Percentiles rank a stretch among this genome's conserved stretches.
Evolutionary conservation across 176 grass and related monocot genomes (phyloP).

Genomic region (Secale cereale): DNA sequence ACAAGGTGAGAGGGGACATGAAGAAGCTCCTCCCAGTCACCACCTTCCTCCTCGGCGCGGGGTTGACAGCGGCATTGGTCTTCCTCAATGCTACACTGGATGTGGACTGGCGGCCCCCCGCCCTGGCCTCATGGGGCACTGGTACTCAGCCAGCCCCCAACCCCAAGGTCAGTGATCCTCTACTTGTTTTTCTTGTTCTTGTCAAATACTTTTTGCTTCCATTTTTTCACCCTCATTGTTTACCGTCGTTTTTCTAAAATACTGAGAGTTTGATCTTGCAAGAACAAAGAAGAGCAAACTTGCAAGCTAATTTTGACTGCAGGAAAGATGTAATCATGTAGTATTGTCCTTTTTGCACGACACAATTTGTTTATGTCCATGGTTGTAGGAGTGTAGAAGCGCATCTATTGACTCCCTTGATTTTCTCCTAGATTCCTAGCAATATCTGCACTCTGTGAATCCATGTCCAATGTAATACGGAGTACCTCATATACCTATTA

Average conservation of each 20-base stretch:
- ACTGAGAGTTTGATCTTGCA: neutral
- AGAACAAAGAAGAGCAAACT: neutral
- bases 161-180: constrained; percentile 33
- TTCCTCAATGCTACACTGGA: constrained; percentile 32
- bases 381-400: neutral
- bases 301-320: neutral
- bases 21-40: constrained; percentile 30
- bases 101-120: constrained; percentile 20
- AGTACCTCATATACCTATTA: neutral
- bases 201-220: neutral
- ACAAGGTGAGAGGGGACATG: constrained; percentile 28
- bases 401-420: neutral
- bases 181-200: neutral
- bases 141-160: neutral
- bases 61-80: constrained; percentile 8
- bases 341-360: neutral
- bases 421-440: neutral
- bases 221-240: neutral
- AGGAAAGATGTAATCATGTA: neutral
- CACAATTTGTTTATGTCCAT: neutral
- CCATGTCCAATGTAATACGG: neutral
- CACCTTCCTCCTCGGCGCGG: constrained; percentile 42
- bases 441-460: neutral
- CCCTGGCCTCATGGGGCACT: constrained; percentile 31
- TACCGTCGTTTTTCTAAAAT: neutral